Percentiles rank a stretch among this genome's conserved stretches.
Evolutionary conservation across 1,139 yeast species (phyloP).

Genomic region (Ashbya aceris): DNA sequence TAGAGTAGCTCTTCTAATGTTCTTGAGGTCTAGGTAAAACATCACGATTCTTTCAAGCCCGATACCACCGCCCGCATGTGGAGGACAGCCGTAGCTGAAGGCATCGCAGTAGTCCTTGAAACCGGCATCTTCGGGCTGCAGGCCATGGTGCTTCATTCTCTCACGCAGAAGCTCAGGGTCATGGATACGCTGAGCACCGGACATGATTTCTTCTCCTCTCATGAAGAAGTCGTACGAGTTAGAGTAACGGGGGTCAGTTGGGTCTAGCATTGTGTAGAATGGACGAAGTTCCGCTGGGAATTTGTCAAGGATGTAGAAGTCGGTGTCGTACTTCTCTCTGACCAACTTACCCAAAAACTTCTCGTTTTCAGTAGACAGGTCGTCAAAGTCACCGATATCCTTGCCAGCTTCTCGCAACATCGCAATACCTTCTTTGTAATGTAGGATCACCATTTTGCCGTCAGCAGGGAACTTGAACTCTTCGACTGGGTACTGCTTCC

Average conservation of each 20-base stretch:
- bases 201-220: slow-evolving; percentile 98
- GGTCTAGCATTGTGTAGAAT: slow-evolving; percentile 98
- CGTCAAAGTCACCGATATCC: slow-evolving; percentile 80
- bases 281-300: slow-evolving; percentile 97
- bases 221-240: slow-evolving; percentile 97
- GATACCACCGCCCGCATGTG: slow-evolving; percentile 99
- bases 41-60: slow-evolving; percentile 97
- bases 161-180: slow-evolving; percentile 74
- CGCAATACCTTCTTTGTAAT: slow-evolving; percentile 83
- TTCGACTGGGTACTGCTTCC: slow-evolving; percentile 95
- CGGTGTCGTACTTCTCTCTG: slow-evolving; percentile 90
- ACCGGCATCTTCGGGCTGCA: slow-evolving; percentile 75
- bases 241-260: slow-evolving; percentile 83
- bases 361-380: slow-evolving; percentile 89
- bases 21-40: slow-evolving; percentile 94
- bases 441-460: slow-evolving; percentile 84
- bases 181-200: slow-evolving; percentile 99
- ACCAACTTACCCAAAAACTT: slow-evolving; percentile 85
- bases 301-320: slow-evolving; percentile 94
- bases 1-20: slow-evolving; percentile 92
- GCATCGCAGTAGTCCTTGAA: slow-evolving; percentile 86
- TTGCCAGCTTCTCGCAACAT: slow-evolving; percentile 76
- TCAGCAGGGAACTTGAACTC: slow-evolving; percentile 87
- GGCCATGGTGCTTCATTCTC: slow-evolving; percentile 76
- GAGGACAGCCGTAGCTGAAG: slow-evolving; percentile 90